Conservation (phyloP, 1,284 basidiomycete species). For the Papiliotrema nemorosa region DNA sequence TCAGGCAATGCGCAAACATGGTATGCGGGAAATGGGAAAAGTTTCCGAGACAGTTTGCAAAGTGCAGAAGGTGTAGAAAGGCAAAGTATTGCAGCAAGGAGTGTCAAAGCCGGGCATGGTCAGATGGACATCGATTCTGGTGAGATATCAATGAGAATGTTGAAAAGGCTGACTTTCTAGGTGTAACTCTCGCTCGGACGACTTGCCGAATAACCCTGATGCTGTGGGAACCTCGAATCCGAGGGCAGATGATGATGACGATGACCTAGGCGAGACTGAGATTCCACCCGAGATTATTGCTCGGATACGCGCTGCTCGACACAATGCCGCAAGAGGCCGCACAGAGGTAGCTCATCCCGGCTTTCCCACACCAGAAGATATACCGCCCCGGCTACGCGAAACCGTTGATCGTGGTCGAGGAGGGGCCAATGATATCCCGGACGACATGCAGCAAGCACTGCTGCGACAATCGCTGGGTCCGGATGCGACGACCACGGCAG, state of each 20-base stretch:
- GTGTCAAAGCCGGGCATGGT: slow-evolving; percentile 96
- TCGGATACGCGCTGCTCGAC: neutral
- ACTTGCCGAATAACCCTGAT: slow-evolving; percentile 13
- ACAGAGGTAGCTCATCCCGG: no score
- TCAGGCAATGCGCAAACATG: slow-evolving; percentile 98
- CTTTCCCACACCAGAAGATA: no score
- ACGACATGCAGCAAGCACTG: neutral
- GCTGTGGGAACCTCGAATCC: neutral
- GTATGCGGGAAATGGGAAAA: slow-evolving; percentile 92
- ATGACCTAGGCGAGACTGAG: slow-evolving; percentile 3
- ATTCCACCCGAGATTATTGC: neutral
- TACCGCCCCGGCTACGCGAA: no score
- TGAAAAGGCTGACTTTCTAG: slow-evolving; percentile 10
- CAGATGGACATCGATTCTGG: slow-evolving; percentile 82
- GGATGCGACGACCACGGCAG: neutral
- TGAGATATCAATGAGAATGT: slow-evolving; percentile 16
- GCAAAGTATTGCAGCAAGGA: slow-evolving; percentile 99
- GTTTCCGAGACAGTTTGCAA: slow-evolving; percentile 92
- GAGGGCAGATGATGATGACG: slow-evolving; percentile 11
- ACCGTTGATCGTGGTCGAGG: no score
- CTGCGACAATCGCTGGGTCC: neutral
- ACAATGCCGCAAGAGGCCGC: neutral
- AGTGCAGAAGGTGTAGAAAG: slow-evolving; percentile 91
- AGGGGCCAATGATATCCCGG: neutral
- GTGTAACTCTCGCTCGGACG: slow-evolving; percentile 30